These are phyloP conservation scores for Hysterium pulicare DNA, from an alignment of 2,329 filamentous ascomycete genomes.

Conservation along the genomic window DNA sequence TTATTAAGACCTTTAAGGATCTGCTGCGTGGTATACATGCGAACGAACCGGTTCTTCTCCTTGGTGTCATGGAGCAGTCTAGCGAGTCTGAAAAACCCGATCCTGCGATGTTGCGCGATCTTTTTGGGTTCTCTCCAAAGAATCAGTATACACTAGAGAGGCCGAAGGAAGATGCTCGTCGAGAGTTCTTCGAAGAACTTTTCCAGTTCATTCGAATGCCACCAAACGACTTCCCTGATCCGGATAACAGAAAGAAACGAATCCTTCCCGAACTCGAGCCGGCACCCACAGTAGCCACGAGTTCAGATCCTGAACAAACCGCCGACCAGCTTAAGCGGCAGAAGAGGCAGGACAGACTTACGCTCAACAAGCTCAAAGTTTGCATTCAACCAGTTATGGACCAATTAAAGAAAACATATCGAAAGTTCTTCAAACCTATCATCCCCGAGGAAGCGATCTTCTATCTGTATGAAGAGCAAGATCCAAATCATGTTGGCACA, in stretches of 20 bases:
- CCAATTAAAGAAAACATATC: constrained; percentile 86
- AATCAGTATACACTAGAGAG: constrained; percentile 69
- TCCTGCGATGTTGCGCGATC: constrained; percentile 62
- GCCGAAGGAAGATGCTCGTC: constrained; percentile 65
- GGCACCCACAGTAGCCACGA: constrained; percentile 53
- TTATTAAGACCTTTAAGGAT: constrained; percentile 76
- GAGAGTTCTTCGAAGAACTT: constrained; percentile 74
- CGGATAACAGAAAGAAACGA: constrained; percentile 80
- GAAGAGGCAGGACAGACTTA: constrained; percentile 77
- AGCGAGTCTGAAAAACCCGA: constrained; percentile 56
- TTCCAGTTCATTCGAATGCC: constrained; percentile 73
- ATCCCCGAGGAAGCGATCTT: constrained; percentile 71
- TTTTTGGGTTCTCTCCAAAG: constrained; percentile 82
- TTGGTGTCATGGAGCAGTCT: constrained; percentile 77
- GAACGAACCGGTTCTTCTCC: constrained; percentile 81
- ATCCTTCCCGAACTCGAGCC: constrained; percentile 74
- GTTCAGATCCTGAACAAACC: constrained; percentile 56
- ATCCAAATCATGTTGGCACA: constrained; percentile 63
- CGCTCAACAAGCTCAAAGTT: constrained; percentile 83
- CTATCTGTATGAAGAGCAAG: constrained; percentile 80
- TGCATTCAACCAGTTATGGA: constrained; percentile 94
- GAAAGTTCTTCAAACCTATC: constrained; percentile 74
- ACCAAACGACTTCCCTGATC: constrained; percentile 83
- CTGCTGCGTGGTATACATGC: constrained; percentile 80
- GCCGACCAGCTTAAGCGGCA: constrained; percentile 79